Evolutionary conservation across 257 asterid species (phyloP).

Genomic region (Nicotiana paniculata): DNA sequence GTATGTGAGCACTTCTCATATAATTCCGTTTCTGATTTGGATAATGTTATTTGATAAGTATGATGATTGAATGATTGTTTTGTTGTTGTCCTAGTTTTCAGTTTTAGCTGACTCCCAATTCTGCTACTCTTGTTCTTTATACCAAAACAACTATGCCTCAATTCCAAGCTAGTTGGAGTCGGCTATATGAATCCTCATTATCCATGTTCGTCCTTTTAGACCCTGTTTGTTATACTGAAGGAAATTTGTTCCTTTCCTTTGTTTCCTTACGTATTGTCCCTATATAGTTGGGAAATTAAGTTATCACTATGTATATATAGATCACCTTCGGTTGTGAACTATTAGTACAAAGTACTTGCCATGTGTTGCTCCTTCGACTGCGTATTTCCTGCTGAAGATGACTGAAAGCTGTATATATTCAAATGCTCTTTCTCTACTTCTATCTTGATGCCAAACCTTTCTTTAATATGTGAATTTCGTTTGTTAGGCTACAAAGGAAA

Average conservation of each 20-base stretch:
- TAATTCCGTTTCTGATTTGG: slow-evolving; percentile 3
- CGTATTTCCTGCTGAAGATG: background rate
- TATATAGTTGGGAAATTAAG: background rate
- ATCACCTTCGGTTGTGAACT: background rate
- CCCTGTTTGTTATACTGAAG: background rate
- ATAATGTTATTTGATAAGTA: background rate
- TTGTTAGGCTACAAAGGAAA: slow-evolving; percentile 64
- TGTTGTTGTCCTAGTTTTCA: background rate
- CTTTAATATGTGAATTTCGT: slow-evolving; percentile 11
- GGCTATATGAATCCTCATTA: background rate
- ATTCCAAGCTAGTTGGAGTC: background rate
- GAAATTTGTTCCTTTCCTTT: background rate
- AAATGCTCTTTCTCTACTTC: background rate
- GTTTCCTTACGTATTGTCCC: background rate
- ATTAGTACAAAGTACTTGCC: background rate
- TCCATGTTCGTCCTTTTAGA: background rate
- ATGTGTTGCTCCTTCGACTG: background rate
- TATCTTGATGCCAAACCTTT: background rate
- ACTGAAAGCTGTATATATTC: background rate
- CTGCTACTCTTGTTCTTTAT: slow-evolving; percentile 2
- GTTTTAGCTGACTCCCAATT: slow-evolving; percentile 9
- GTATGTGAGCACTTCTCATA: slow-evolving; percentile 29
- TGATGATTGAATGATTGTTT: background rate
- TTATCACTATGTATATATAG: background rate
- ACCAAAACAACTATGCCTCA: background rate